These are phyloP conservation scores for Corylus americana DNA, from an alignment of 306 rosid species.

Conservation along the genomic window DNA sequence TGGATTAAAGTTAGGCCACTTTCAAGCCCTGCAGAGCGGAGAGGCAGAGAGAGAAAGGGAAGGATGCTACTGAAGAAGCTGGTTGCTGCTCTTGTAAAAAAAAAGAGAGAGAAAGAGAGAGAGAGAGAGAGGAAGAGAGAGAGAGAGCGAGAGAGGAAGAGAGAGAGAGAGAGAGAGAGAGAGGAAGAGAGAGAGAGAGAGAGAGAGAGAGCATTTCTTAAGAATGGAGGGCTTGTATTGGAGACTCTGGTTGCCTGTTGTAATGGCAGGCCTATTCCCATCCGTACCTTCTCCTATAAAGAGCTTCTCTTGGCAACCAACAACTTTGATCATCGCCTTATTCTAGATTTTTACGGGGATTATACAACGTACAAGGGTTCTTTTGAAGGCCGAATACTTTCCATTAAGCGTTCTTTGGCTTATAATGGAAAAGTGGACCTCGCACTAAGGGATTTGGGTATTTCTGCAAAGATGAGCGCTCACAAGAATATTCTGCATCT, in stretches of 20 bases:
- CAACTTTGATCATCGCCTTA: background rate
- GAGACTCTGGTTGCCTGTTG: background rate
- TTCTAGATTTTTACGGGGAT: too few species aligned
- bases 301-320: background rate
- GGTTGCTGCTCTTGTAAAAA: background rate
- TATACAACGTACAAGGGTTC: background rate
- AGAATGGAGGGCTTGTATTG: background rate
- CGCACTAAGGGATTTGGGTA: background rate
- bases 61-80: too few species aligned
- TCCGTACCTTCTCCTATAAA: background rate
- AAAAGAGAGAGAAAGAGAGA: too few species aligned
- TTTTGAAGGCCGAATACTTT: background rate
- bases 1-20: too few species aligned
- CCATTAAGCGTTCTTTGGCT: background rate
- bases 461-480: background rate
- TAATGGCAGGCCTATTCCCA: background rate
- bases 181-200: background rate
- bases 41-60: too few species aligned
- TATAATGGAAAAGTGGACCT: background rate
- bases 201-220: background rate
- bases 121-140: background rate
- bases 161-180: background rate
- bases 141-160: too few species aligned
- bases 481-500: background rate
- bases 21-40: too few species aligned